These are phyloP conservation scores for Lagenidium giganteum DNA, from an alignment of 352 stramenopile genomes.

Conservation along the genomic window DNA sequence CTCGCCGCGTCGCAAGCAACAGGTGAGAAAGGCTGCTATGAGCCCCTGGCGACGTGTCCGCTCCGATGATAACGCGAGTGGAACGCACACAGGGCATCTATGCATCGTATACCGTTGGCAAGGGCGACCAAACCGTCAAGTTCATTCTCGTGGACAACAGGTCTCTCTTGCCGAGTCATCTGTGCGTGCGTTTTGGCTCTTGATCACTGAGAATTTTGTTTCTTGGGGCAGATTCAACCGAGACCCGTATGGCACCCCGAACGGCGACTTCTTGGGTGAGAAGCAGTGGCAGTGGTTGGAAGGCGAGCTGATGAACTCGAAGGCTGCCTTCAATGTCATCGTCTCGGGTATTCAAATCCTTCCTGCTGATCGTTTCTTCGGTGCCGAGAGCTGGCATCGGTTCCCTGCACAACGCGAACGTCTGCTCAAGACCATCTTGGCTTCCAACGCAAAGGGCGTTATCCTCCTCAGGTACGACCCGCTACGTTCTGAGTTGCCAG, in stretches of 20 bases:
- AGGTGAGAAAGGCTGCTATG: slow-evolving; percentile 23
- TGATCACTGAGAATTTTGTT: neutral
- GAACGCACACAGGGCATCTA: slow-evolving; percentile 89
- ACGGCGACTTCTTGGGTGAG: slow-evolving; percentile 72
- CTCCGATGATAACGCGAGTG: too few relatives aligned
- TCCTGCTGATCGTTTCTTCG: slow-evolving; percentile 68
- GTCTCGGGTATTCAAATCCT: slow-evolving; percentile 90
- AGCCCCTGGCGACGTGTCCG: too few relatives aligned
- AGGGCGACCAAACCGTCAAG: slow-evolving; percentile 65
- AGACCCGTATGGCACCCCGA: slow-evolving; percentile 54
- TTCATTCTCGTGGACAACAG: slow-evolving; percentile 87
- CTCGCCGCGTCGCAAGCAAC: slow-evolving; percentile 66
- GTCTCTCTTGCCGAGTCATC: slow-evolving; percentile 8
- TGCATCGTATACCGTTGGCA: slow-evolving; percentile 70
- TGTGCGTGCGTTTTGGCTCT: neutral
- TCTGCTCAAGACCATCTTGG: slow-evolving; percentile 80
- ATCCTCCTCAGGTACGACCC: slow-evolving; percentile 77
- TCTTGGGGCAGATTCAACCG: slow-evolving; percentile 71
- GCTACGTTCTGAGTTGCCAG: neutral
- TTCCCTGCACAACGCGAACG: slow-evolving; percentile 81
- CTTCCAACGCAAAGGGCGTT: slow-evolving; percentile 76
- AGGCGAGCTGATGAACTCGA: slow-evolving; percentile 68
- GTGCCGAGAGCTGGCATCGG: slow-evolving; percentile 86
- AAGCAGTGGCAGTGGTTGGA: slow-evolving; percentile 86
- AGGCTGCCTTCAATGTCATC: slow-evolving; percentile 90